These are phyloP conservation scores for Coprinellus micaceus DNA, from an alignment of 768 basidiomycete species.

Conservation along the genomic window DNA sequence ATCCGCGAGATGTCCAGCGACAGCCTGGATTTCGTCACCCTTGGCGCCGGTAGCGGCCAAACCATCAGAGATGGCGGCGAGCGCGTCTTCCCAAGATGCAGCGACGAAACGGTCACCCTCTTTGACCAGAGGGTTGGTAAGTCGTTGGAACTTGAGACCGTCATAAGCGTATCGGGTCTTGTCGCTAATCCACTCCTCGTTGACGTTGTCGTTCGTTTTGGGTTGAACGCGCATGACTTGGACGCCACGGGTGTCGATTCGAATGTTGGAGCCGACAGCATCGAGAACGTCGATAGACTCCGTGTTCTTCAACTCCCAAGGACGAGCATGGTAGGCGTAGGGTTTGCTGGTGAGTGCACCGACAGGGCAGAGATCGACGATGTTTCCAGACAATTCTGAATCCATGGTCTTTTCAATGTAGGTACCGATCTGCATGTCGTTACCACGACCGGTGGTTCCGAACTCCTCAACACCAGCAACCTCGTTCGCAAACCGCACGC, in stretches of 20 bases:
- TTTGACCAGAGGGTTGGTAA: constrained; percentile 89
- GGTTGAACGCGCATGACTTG: constrained; percentile 98
- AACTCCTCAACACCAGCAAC: constrained; percentile 98
- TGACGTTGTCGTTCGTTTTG: constrained; percentile 93
- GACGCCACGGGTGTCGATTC: constrained; percentile 91
- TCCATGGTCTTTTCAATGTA: constrained; percentile 98
- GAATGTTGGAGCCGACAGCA: constrained; percentile 94
- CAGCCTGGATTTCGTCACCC: constrained; percentile 90
- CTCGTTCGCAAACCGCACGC: constrained; percentile 98
- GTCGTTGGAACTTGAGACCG: constrained; percentile 90
- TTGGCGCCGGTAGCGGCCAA: constrained; percentile 75
- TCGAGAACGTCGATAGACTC: constrained; percentile 95
- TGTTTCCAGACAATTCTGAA: constrained; percentile 95
- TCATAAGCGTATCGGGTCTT: constrained; percentile 98
- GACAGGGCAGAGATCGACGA: constrained; percentile 96
- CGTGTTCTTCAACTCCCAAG: constrained; percentile 98
- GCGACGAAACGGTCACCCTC: constrained; percentile 90
- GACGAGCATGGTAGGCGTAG: constrained; percentile 94
- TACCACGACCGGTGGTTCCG: constrained; percentile 94
- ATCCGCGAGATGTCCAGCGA: constrained; percentile 91
- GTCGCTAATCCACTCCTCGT: constrained; percentile 99
- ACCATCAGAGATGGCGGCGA: constrained; percentile 75
- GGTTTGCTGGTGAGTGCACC: constrained; percentile 98
- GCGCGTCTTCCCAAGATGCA: constrained; percentile 87
- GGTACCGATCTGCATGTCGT: constrained; percentile 97